Evolutionary conservation across 129 eudicot species (phyloP).

Genomic region (Escallonia herrerae): DNA sequence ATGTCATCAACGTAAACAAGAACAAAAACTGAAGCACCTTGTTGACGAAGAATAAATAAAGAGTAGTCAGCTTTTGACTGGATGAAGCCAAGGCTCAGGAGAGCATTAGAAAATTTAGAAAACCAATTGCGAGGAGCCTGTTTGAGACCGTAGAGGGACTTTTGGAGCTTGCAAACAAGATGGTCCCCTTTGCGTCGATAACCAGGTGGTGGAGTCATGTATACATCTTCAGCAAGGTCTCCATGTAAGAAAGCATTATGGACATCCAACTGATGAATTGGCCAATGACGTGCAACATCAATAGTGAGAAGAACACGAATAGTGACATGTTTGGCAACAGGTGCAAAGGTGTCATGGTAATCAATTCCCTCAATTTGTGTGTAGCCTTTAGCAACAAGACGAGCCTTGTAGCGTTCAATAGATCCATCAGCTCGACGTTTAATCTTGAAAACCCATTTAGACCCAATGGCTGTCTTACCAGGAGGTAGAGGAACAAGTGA

Average conservation of each 20-base stretch:
- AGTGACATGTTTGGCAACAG: background rate
- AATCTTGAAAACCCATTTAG: too few species aligned
- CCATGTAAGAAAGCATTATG: conserved; percentile 9
- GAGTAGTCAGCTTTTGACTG: background rate
- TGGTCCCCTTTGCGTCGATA: background rate
- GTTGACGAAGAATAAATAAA: too few species aligned
- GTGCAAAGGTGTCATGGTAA: background rate
- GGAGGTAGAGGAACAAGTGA: too few species aligned
- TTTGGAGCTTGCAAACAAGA: background rate
- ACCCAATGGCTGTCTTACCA: too few species aligned
- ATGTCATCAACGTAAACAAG: too few species aligned
- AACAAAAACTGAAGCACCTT: too few species aligned
- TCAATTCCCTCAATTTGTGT: conserved; percentile 2
- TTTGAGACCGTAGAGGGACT: conserved; percentile 1
- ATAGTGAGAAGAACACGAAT: background rate
- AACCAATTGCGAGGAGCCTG: conserved; percentile 3
- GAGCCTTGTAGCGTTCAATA: background rate
- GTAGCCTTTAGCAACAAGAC: conserved; percentile 5
- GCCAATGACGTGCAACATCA: background rate
- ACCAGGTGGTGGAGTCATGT: background rate
- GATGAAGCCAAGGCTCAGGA: background rate
- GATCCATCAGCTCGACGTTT: too few species aligned
- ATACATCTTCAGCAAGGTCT: background rate
- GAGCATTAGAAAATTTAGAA: background rate
- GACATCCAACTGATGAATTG: background rate